A percentile compares a stretch with the other conserved stretches of the same genome.
phyloP scores from a whole-genome alignment of 352 stramenopile species.

The Phytophthora sp. region DNA sequence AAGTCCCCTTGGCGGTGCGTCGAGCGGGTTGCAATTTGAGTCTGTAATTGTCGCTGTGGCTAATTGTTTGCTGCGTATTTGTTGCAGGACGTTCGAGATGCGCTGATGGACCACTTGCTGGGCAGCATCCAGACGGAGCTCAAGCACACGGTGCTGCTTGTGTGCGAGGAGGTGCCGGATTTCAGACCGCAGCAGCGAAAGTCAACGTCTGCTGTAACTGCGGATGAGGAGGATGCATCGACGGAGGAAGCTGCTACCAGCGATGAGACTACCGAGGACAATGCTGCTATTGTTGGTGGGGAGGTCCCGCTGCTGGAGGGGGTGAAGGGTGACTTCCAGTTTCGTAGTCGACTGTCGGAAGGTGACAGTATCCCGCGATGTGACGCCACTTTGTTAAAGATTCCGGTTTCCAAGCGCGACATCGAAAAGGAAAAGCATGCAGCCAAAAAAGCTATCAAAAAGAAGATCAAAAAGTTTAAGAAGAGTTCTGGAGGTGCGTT shows the following conservation, averaged over 20 bases:
- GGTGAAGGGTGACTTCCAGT: constrained; percentile 43
- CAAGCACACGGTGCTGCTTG: constrained; percentile 69
- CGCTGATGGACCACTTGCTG: constrained; percentile 69
- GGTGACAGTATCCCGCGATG: constrained; percentile 80
- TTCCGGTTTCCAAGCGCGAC: constrained; percentile 77
- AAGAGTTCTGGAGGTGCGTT: constrained; percentile 56
- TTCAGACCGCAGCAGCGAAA: constrained; percentile 28
- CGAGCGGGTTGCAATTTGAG: too few species aligned
- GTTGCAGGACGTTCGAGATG: constrained; percentile 64
- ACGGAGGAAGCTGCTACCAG: constrained; percentile 7
- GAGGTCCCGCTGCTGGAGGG: constrained; percentile 45
- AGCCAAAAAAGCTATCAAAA: constrained; percentile 83
- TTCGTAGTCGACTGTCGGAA: constrained; percentile 63
- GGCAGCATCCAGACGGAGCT: constrained; percentile 61
- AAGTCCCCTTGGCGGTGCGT: constrained; percentile 59
- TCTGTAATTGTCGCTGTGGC: too few species aligned
- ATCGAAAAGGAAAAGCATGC: constrained; percentile 80
- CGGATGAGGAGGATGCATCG: constrained; percentile 2
- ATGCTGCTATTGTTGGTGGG: background rate
- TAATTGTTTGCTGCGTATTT: background rate
- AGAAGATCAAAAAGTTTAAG: constrained; percentile 91
- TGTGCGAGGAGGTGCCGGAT: constrained; percentile 76
- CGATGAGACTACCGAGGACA: background rate
- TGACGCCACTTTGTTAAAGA: constrained; percentile 69
- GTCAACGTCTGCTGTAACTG: background rate